phyloP scores from a whole-genome alignment of 1,139 yeast species.

The Suhomyces panamericanus region DNA sequence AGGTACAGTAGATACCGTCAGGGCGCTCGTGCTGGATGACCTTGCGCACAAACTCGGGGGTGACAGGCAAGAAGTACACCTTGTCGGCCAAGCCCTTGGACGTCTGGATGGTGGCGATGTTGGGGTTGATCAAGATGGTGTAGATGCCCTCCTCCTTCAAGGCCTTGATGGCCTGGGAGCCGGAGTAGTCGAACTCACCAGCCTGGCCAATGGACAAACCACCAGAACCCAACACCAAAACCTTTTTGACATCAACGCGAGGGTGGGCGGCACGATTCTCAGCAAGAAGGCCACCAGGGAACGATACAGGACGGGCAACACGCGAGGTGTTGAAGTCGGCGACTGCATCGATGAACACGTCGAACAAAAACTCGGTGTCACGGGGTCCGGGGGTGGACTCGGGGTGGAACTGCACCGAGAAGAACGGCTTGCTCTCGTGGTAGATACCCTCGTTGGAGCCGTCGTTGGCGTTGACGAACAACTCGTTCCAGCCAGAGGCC shows the following conservation, averaged over 20 bases:
- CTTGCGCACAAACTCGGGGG: conserved; percentile 92
- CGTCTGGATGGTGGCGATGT: conserved; percentile 98
- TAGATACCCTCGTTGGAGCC: conserved; percentile 98
- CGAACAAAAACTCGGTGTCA: conserved; percentile 96
- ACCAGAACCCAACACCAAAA: conserved; percentile 95
- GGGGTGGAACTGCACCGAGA: conserved; percentile 99
- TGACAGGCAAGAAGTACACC: conserved; percentile 95
- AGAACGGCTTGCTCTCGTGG: conserved; percentile 81
- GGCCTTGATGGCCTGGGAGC: conserved; percentile 93
- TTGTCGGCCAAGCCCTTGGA: conserved; percentile 97
- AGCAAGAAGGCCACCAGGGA: conserved; percentile 84
- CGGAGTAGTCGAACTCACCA: conserved; percentile 98
- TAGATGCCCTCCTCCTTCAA: conserved; percentile 96
- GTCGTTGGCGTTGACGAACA: conserved; percentile 94
- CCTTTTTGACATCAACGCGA: conserved; percentile 84
- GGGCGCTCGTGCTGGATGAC: conserved; percentile 94
- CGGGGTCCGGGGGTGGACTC: conserved; percentile 99
- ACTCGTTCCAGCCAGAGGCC: conserved; percentile 83
- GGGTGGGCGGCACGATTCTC: conserved; percentile 76
- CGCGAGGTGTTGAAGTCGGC: conserved; percentile 58
- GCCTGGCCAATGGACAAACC: conserved; percentile 99
- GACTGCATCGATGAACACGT: conserved; percentile 85
- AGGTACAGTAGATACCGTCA: conserved; percentile 94
- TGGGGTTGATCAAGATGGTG: conserved; percentile 93
- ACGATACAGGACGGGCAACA: conserved; percentile 66